These are phyloP conservation scores for Pythium diclinum DNA, from an alignment of 352 stramenopile genomes.

Conservation along the genomic window DNA sequence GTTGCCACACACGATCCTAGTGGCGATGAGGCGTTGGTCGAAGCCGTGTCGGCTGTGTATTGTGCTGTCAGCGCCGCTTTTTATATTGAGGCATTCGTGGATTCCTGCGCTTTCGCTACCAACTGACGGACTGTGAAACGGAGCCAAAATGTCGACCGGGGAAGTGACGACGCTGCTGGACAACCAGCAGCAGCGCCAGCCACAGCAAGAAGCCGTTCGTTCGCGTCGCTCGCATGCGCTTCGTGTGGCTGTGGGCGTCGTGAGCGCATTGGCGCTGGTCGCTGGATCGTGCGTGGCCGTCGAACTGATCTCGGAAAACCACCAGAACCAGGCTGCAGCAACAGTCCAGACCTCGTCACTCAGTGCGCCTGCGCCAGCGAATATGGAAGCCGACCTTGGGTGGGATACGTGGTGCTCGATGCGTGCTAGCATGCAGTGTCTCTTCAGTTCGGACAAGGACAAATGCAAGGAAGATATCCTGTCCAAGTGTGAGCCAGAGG, in stretches of 20 bases:
- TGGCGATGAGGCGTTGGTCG: neutral
- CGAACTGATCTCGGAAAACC: conserved; percentile 19
- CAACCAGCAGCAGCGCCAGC: neutral
- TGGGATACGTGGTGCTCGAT: conserved; percentile 30
- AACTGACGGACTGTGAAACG: neutral
- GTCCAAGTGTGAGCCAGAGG: neutral
- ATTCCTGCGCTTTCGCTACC: neutral
- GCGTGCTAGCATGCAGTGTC: conserved; percentile 22
- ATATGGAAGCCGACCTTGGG: conserved; percentile 28
- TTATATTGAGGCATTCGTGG: neutral
- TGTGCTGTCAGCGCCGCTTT: neutral
- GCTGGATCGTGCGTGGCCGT: conserved; percentile 29
- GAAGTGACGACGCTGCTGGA: conserved; percentile 18
- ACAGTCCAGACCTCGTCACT: conserved; percentile 7
- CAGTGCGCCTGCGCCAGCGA: neutral
- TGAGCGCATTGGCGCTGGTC: conserved; percentile 23
- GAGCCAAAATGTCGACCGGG: conserved; percentile 7
- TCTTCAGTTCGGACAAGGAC: conserved; percentile 31
- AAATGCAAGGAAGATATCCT: conserved; percentile 29
- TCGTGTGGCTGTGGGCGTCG: conserved; percentile 15
- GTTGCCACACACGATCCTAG: neutral
- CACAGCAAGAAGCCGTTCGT: neutral
- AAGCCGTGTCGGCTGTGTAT: neutral
- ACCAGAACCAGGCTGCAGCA: neutral
- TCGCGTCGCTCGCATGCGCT: conserved; percentile 13